These are phyloP conservation scores for Diaporthe batatas DNA, from an alignment of 2,329 filamentous ascomycete species.

Conservation along the genomic window DNA sequence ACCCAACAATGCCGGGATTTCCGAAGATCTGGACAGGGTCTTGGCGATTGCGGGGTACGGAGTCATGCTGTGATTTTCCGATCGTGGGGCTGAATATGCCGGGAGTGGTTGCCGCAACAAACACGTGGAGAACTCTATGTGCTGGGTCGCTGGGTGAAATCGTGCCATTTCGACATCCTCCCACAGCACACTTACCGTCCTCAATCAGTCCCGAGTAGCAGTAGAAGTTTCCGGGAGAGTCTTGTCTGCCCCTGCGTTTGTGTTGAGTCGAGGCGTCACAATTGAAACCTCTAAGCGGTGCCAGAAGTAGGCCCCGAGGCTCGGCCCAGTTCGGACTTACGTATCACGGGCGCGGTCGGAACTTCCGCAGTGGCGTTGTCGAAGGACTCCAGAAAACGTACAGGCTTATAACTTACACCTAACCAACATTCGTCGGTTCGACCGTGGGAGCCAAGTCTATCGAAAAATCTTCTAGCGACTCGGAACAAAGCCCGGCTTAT, in stretches of 20 bases:
- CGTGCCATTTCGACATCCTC: not conserved
- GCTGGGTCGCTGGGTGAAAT: not conserved
- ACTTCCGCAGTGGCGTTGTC: constrained; percentile 16
- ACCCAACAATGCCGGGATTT: constrained; percentile 14
- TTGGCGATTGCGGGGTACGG: constrained; percentile 27
- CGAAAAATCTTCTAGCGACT: not conserved
- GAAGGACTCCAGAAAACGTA: not conserved
- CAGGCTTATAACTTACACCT: no score
- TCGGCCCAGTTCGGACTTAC: constrained; percentile 36
- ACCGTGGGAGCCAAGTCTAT: not conserved
- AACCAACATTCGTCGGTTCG: not conserved
- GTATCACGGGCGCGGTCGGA: constrained; percentile 9
- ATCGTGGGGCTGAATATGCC: not conserved
- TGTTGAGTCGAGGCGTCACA: constrained; percentile 14
- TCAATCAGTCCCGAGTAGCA: not conserved
- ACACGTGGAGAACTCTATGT: not conserved
- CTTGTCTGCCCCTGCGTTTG: not conserved
- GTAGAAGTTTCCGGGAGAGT: not conserved
- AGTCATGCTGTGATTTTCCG: constrained; percentile 11
- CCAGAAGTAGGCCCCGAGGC: constrained; percentile 37
- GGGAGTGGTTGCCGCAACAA: not conserved
- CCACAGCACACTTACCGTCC: not conserved
- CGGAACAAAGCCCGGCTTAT: not conserved
- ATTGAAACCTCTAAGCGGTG: constrained; percentile 17
- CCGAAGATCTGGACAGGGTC: constrained; percentile 14